phyloP scores from a whole-genome alignment of 345 rosid genomes.

The Corymbia maculata region DNA sequence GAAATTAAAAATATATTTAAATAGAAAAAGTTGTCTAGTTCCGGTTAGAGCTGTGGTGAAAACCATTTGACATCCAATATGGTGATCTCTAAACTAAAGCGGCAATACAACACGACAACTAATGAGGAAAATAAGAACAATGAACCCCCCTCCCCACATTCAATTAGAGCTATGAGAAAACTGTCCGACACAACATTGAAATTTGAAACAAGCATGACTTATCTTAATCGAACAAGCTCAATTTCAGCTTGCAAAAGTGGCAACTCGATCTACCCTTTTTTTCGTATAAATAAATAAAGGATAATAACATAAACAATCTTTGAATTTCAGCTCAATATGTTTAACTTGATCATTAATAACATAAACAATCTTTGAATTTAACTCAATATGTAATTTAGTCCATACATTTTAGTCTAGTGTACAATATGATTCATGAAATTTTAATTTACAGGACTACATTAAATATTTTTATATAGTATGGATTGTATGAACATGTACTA shows the following conservation, averaged over 20 bases:
- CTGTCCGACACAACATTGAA: background rate
- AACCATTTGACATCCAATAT: no score
- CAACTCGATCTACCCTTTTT: background rate
- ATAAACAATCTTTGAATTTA: no score
- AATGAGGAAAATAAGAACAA: background rate
- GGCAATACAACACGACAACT: background rate
- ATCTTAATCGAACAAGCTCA: fast-evolving
- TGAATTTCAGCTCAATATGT: fast-evolving
- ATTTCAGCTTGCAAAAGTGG: fast-evolving
- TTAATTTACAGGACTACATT: background rate
- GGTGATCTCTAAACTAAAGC: background rate
- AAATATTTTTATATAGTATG: no score
- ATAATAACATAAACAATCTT: fast-evolving
- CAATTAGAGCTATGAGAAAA: background rate
- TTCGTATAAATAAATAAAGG: background rate
- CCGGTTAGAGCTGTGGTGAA: no score
- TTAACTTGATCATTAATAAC: no score
- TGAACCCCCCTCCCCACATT: background rate
- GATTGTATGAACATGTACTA: no score
- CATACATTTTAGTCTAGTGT: fast-evolving
- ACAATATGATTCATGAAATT: fast-evolving
- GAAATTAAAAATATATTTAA: no score
- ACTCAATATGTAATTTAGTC: fast-evolving
- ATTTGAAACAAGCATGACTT: background rate
- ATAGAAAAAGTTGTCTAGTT: no score